A percentile compares a stretch with the other conserved stretches of the same genome.
Evolutionary conservation across 202 grass and related monocot genomes (phyloP).

Genomic region (Digitaria exilis): DNA sequence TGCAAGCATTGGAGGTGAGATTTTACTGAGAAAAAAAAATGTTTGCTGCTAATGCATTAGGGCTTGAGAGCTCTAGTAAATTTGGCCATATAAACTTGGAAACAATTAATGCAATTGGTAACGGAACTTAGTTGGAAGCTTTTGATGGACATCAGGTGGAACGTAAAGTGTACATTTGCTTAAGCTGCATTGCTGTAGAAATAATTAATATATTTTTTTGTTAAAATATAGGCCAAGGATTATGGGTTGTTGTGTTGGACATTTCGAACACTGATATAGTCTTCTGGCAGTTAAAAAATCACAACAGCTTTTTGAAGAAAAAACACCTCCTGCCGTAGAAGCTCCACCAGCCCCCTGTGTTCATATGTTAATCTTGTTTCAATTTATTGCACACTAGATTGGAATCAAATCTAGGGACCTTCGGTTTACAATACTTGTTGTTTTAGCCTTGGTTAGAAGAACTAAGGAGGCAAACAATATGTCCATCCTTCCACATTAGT

Average conservation of each 20-base stretch:
- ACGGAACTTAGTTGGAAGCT: constrained; percentile 17
- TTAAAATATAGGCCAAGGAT: constrained; percentile 1
- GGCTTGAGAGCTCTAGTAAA: constrained; percentile 7
- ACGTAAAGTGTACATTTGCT: constrained; percentile 9
- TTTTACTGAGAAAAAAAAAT: constrained; percentile 28
- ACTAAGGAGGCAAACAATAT: neutral
- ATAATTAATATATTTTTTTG: neutral
- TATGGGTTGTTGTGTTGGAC: neutral
- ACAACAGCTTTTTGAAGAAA: neutral
- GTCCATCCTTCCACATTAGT: no score
- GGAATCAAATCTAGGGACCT: neutral
- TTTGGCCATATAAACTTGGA: constrained; percentile 16
- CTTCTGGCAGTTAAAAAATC: neutral
- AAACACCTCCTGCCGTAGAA: constrained; percentile 2
- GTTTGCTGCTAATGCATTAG: neutral
- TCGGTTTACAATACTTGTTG: neutral
- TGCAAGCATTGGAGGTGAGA: constrained; percentile 78
- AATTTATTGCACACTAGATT: neutral
- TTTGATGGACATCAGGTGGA: neutral
- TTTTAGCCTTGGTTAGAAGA: neutral
- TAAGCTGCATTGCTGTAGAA: neutral
- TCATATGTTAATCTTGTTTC: neutral
- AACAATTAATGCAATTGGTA: constrained; percentile 5
- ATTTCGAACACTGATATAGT: constrained; percentile 3
- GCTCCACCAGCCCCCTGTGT: neutral